These are phyloP conservation scores for Hypocrella siamensis DNA, from an alignment of 2,329 filamentous ascomycete species.

Conservation along the genomic window DNA sequence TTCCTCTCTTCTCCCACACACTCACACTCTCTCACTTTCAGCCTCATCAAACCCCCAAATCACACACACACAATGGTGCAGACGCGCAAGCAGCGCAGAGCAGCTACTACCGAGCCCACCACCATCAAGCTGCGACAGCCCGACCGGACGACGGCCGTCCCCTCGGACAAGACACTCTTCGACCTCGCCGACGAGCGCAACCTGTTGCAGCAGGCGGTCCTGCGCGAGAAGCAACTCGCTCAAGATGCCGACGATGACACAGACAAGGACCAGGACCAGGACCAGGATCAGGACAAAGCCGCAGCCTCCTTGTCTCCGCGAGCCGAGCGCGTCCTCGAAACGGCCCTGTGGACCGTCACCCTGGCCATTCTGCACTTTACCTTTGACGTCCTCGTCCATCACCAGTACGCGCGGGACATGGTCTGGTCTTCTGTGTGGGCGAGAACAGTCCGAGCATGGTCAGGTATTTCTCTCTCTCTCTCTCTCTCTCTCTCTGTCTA, in stretches of 20 bases:
- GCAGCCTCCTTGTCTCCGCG: constrained; percentile 23
- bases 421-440: constrained; percentile 38
- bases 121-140: constrained; percentile 52
- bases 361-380: constrained; percentile 62
- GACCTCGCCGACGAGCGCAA: constrained; percentile 52
- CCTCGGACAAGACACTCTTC: constrained; percentile 50
- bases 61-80: constrained; percentile 23
- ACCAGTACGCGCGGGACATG: constrained; percentile 58
- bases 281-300: no score
- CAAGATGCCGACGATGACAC: constrained; percentile 9
- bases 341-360: constrained; percentile 42
- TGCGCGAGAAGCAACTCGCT: constrained; percentile 16
- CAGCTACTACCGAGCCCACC: constrained; percentile 16
- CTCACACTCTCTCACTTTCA: no score
- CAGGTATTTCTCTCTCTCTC: constrained; percentile 26
- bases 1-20: no score
- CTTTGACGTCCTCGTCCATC: constrained; percentile 63
- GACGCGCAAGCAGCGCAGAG: constrained; percentile 31
- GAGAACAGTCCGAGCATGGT: constrained; percentile 36
- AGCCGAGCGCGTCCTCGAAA: constrained; percentile 37
- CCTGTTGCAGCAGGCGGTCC: constrained; percentile 35
- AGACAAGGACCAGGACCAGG: constrained; percentile 17
- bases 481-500: no score
- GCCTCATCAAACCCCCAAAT: no score
- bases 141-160: constrained; percentile 39